Percentiles rank a stretch among this genome's conserved stretches.
These are phyloP conservation scores for Ceratobasidium sp. DNA, from an alignment of 1,284 basidiomycete species.

Conservation along the genomic window DNA sequence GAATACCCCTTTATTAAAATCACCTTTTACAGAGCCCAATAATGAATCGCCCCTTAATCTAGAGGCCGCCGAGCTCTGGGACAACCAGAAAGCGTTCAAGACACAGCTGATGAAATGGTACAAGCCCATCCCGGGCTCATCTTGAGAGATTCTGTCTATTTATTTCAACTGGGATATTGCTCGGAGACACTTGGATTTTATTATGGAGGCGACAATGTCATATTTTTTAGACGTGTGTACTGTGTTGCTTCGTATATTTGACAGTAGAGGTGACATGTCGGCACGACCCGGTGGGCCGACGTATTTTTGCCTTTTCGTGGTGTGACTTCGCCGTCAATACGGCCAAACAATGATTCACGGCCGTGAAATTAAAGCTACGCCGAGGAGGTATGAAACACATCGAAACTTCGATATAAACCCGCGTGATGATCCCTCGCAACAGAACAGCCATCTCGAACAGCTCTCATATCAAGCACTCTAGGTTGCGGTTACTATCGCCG, in stretches of 20 bases:
- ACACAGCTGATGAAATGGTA: conserved; percentile 74
- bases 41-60: conserved; percentile 85
- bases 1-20: background rate
- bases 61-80: conserved; percentile 81
- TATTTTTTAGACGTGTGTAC: background rate
- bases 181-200: background rate
- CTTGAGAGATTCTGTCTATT: background rate
- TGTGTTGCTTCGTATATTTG: too few species aligned
- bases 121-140: conserved; percentile 52
- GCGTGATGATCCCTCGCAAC: too few species aligned
- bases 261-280: too few species aligned
- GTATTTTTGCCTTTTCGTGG: background rate
- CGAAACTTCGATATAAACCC: too few species aligned
- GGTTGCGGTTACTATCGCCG: too few species aligned
- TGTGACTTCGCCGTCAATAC: too few species aligned
- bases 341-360: too few species aligned
- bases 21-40: conserved; percentile 72
- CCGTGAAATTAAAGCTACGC: too few species aligned
- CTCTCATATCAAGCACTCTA: too few species aligned
- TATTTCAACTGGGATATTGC: background rate
- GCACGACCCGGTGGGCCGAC: too few species aligned
- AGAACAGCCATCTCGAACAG: too few species aligned
- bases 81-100: conserved; percentile 69
- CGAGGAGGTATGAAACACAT: too few species aligned
- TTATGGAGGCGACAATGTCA: background rate